Evolutionary conservation across 2,329 filamentous ascomycete genomes (phyloP), one percentile per base, ranked within the genome.

Genomic region (Mariannaea elegans): DNA sequence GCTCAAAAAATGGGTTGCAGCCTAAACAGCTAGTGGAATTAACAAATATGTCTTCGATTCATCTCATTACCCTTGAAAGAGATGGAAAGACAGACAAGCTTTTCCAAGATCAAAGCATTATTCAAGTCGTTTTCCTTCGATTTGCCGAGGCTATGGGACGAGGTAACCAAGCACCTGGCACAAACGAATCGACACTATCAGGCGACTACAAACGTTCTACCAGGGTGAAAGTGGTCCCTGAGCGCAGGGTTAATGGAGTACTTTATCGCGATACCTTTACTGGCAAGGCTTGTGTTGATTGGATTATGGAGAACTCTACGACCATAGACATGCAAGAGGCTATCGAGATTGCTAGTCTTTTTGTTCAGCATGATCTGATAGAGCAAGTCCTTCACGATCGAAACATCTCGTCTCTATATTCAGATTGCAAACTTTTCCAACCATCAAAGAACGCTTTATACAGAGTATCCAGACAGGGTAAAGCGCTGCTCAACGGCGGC

Each of bases 241-340:
- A 97, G 77, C 90, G 93, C 66, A 94, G 92, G 72, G 80, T 96
- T 29, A 84, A 85, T 50, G 91, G 92, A 69, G 92, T 90, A 73
- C 83, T 87, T 10, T 88, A 89, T 72, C 87, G 87, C 68, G 93
- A 97, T 74, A 94, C 92, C 0, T 97, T 97, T 71, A 97, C 93
- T 1, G 94, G 95, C 62, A 95, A 94, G 77, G 88, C 90, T 7
- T 88, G 91, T 1, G 89, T 90, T 12, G 94, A 98, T 75, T 99
- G 94, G 94, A 78, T 99, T 63, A 94, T 97, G 88, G 94, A 98
- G 78, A 97, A 94, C 80, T 95, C 91, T 67, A 97, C 93, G 0
- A 95, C 94, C 31, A 92, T 97, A 21, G 94, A 98, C 74, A 89
- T 91, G 56, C 86, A 91, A 50, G 95, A 98, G 77, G 91, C 92